Evolutionary conservation across 345 rosid species (phyloP), one percentile per base, ranked within the genome.

Genomic region (Bruguiera sexangula): DNA sequence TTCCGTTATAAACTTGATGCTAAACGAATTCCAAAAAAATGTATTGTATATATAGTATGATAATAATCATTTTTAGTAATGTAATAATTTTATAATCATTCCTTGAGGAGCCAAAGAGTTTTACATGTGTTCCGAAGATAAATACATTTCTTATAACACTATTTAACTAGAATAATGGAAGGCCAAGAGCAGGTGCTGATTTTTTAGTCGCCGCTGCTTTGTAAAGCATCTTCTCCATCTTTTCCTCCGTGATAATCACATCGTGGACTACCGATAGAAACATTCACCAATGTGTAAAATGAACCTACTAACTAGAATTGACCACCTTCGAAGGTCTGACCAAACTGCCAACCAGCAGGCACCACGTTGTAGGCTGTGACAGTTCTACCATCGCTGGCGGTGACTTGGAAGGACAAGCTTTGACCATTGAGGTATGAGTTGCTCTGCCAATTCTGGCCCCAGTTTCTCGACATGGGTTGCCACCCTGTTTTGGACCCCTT

Each of bases 391-490:
- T 83, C 87, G 66, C 88, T 83, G 60, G 83, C 20, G 31, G 84
- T 85, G 63, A 87, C 88, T 52, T 70, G 82, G 63, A 85, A 83
- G 4, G 89, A 83, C 21, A 87, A 73, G 62, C 79, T 76, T 63
- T 85, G 89, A 2, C 85, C 92, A 54, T 81, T 75, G 2, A 85
- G 84, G 65, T 79, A 73, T 8, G 81, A 69, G 73, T 77, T 82
- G 72, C 86, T 85, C 67, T 85, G 87, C 91, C 91, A 87, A 8
- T 85, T 85, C 66, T 87, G 89, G 32, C 91, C 91, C 89, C 86
- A 85, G 79, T 85, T 87, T 69, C 91, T 78, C 3, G 87, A 87
- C 89, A 87, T 65, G 19, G 85, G 9, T 68, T 85, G 89, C 92
- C 92, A 87, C 24, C 79, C 62, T 34, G 86, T 82, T 68, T 63